Conservation (phyloP, 257 asterid species). For the Anisodus tanguticus region DNA sequence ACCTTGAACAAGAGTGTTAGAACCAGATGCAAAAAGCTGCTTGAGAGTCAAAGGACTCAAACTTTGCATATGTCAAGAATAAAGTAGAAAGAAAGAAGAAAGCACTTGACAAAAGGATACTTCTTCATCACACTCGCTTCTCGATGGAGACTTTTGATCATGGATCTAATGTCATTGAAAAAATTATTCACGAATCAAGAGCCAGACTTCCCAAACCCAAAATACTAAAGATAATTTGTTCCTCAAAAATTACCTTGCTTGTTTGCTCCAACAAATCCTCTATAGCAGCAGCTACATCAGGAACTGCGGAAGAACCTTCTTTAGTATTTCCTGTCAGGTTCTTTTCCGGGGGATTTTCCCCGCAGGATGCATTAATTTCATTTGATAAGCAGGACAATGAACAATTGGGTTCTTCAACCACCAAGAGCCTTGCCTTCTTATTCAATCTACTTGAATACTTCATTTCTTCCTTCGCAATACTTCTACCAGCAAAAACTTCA, state of each 20-base stretch:
- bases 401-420: slow-evolving; percentile 42
- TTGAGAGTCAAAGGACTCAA: slow-evolving; percentile 48
- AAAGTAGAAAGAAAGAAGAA: background rate
- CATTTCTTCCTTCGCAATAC: slow-evolving; percentile 40
- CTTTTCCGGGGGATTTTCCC: slow-evolving; percentile 41
- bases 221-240: slow-evolving; percentile 24
- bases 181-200: slow-evolving; percentile 15
- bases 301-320: slow-evolving; percentile 56
- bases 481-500: slow-evolving; percentile 39
- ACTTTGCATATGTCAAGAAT: slow-evolving; percentile 26
- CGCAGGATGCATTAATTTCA: slow-evolving; percentile 30
- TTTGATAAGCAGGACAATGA: slow-evolving; percentile 35
- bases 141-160: slow-evolving; percentile 65
- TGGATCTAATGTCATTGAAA: slow-evolving; percentile 65
- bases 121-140: slow-evolving; percentile 59
- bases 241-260: slow-evolving; percentile 60
- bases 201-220: slow-evolving; percentile 6
- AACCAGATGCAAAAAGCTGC: slow-evolving; percentile 72
- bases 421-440: slow-evolving; percentile 61
- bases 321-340: slow-evolving; percentile 44
- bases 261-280: slow-evolving; percentile 94
- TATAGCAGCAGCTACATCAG: slow-evolving; percentile 90
- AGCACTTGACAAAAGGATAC: slow-evolving; percentile 56
- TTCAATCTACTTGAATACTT: slow-evolving; percentile 41
- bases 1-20: slow-evolving; percentile 64